Conservation (phyloP, 805 yeast genomes). For the Zygosaccharomyces siamensis region DNA sequence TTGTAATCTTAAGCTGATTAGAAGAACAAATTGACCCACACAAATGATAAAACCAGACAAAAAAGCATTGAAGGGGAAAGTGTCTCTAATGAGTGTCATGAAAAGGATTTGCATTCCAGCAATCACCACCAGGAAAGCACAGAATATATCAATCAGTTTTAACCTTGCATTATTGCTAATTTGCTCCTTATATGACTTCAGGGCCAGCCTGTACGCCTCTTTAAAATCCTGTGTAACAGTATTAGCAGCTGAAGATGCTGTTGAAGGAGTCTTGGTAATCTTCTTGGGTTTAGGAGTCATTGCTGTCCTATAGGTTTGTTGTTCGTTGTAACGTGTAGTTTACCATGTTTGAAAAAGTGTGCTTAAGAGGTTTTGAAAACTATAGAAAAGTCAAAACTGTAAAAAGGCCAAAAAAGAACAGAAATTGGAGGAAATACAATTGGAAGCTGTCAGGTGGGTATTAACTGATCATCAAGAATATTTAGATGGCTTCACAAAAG, state of each 20-base stretch:
- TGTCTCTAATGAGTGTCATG: conserved; percentile 66
- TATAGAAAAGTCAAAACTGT: neutral
- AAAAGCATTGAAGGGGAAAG: conserved; percentile 95
- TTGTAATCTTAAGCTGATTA: conserved; percentile 79
- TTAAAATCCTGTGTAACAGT: conserved; percentile 23
- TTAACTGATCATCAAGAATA: neutral
- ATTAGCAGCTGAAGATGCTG: conserved; percentile 7
- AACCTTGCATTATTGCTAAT: conserved; percentile 41
- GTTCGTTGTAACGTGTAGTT: conserved; percentile 1
- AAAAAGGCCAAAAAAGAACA: neutral
- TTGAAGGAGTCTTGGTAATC: conserved; percentile 1
- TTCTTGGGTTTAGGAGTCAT: neutral
- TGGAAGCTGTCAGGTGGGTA: neutral
- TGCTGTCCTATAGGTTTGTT: neutral
- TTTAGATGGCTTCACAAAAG: neutral
- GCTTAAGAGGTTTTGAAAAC: neutral
- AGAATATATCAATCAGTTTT: conserved; percentile 70
- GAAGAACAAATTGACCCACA: conserved; percentile 92
- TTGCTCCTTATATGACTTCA: conserved; percentile 23
- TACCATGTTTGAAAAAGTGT: neutral
- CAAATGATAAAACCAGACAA: conserved; percentile 87
- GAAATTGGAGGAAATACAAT: neutral
- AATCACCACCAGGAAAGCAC: conserved; percentile 64
- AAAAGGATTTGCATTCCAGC: conserved; percentile 79
- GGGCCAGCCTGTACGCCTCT: conserved; percentile 26